Conservation (phyloP, 345 rosid genomes). For the Moricandia moricandioides region DNA sequence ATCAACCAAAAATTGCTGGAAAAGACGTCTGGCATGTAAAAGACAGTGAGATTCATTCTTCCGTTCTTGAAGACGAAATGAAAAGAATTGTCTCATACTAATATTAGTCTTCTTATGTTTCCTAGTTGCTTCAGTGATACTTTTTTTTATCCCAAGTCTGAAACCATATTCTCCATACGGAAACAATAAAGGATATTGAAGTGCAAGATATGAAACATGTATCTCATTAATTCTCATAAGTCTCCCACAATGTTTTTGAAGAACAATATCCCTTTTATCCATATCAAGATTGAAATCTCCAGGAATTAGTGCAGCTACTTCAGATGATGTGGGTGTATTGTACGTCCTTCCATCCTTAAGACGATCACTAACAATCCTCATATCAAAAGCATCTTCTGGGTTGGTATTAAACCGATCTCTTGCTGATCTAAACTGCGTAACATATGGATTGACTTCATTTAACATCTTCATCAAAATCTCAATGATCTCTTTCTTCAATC, state of each 20-base stretch:
- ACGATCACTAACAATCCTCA: not conserved
- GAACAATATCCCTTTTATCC: not conserved
- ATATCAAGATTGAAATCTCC: not conserved
- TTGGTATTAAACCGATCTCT: not conserved
- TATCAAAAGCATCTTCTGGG: not conserved
- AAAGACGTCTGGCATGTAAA: not conserved
- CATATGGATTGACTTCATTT: not conserved
- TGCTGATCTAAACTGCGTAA: not conserved
- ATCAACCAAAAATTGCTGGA: not conserved
- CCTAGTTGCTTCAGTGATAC: not conserved
- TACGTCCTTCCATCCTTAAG: not conserved
- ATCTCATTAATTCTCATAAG: not conserved
- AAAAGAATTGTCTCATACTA: not conserved
- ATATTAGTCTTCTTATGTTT: not conserved
- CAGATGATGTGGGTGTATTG: not conserved
- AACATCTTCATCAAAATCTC: not conserved
- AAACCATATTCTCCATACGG: not conserved
- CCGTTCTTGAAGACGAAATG: not conserved
- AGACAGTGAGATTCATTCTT: not conserved
- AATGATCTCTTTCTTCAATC: not conserved
- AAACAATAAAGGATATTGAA: not conserved
- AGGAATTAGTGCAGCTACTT: not conserved
- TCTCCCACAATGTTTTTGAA: not conserved
- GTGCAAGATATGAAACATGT: not conserved
- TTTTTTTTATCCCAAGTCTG: not conserved